Conservation (phyloP, 192 early-diverging fungal species). For the Coemansia erecta region DNA sequence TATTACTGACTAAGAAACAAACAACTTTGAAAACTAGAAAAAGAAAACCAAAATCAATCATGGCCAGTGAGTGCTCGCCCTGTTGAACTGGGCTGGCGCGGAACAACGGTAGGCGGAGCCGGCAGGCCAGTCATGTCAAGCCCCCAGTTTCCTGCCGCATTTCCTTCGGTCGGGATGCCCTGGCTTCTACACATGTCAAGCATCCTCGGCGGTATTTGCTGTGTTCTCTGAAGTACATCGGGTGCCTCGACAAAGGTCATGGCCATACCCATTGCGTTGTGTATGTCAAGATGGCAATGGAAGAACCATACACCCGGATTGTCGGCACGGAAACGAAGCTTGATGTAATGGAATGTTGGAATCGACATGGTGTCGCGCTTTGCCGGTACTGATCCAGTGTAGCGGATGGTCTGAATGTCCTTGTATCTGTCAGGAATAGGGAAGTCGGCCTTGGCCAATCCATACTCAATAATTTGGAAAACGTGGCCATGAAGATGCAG, state of each 20-base stretch:
- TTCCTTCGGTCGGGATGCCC: conserved; percentile 57
- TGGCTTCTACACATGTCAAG: conserved; percentile 57
- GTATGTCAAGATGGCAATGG: conserved; percentile 65
- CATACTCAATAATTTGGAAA: conserved; percentile 24
- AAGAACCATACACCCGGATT: conserved; percentile 77
- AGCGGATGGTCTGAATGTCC: conserved; percentile 38
- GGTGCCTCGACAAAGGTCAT: conserved; percentile 50
- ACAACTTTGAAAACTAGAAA: not conserved
- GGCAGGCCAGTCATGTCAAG: conserved; percentile 35
- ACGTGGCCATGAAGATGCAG: conserved; percentile 82
- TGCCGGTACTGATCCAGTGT: conserved; percentile 34
- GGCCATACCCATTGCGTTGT: conserved; percentile 62
- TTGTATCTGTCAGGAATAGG: conserved; percentile 3
- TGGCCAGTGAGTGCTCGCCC: not conserved
- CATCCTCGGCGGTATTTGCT: conserved; percentile 48
- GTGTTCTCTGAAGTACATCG: conserved; percentile 46
- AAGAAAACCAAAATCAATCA: not conserved
- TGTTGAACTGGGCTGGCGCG: not conserved
- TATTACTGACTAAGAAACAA: too few relatives aligned
- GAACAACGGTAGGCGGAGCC: conserved; percentile 1
- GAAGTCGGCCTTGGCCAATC: conserved; percentile 4
- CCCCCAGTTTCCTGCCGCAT: conserved; percentile 66
- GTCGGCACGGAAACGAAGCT: conserved; percentile 66
- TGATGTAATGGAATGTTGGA: conserved; percentile 55
- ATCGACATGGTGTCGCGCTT: conserved; percentile 63